Evolutionary conservation across 106 monocot genomes (phyloP).

Genomic region (Gastrodia elata): DNA sequence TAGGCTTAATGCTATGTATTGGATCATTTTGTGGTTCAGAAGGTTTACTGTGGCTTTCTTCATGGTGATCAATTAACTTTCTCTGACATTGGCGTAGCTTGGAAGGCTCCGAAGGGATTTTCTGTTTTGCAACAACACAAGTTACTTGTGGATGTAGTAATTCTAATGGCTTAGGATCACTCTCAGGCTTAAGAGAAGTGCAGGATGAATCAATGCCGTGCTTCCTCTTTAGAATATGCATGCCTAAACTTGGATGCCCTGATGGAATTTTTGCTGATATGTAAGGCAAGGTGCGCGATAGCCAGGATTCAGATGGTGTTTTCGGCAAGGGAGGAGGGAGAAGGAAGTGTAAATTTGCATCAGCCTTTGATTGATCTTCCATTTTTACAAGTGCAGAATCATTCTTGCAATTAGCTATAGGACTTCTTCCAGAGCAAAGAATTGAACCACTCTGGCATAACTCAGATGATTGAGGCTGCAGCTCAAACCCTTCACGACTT

Average conservation of each 20-base stretch:
- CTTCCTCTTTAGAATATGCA: constrained; percentile 30
- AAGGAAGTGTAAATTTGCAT: constrained; percentile 12
- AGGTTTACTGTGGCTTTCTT: not conserved
- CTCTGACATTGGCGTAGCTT: not conserved
- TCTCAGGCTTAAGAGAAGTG: constrained; percentile 13
- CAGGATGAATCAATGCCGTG: constrained; percentile 13
- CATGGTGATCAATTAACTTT: not conserved
- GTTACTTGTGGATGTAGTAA: not conserved
- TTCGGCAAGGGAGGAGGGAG: constrained; percentile 52
- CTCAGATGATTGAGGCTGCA: constrained; percentile 6
- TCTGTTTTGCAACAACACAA: not conserved
- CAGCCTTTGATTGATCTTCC: constrained; percentile 13
- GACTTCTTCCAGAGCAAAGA: constrained; percentile 4
- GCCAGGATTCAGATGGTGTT: constrained; percentile 81
- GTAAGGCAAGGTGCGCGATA: constrained; percentile 57
- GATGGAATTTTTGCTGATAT: constrained; percentile 35
- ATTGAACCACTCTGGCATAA: not conserved
- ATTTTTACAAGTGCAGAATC: not conserved
- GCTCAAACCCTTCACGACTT: constrained; percentile 9
- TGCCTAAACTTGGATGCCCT: constrained; percentile 35
- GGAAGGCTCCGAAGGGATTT: not conserved
- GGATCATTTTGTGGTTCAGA: not conserved
- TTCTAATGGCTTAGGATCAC: not conserved
- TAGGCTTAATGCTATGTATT: constrained; percentile 11
- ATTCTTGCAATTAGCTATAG: not conserved